phyloP scores from a whole-genome alignment of 768 basidiomycete genomes.

The Mycena alexandri region DNA sequence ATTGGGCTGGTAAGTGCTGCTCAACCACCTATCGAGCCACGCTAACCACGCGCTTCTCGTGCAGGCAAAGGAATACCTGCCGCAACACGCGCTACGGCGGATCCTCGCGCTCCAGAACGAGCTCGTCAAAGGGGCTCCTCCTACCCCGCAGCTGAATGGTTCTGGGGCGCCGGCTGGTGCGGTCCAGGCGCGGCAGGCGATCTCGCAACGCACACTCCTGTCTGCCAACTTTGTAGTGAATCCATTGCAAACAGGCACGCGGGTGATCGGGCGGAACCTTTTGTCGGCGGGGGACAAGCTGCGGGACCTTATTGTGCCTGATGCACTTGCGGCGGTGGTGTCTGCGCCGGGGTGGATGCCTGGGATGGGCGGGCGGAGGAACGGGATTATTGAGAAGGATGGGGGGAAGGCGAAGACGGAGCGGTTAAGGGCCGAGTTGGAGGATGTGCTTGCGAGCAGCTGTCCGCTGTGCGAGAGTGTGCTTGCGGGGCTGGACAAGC shows the following conservation, averaged over 20 bases:
- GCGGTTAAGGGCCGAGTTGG: constrained; percentile 85
- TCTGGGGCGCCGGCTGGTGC: constrained; percentile 42
- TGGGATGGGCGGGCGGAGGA: constrained; percentile 68
- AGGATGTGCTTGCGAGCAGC: constrained; percentile 87
- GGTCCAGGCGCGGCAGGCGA: constrained; percentile 56
- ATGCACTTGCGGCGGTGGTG: constrained; percentile 89
- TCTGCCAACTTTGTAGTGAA: constrained; percentile 79
- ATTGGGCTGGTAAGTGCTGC: constrained; percentile 84
- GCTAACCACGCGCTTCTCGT: constrained; percentile 29
- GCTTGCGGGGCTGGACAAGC: constrained; percentile 85
- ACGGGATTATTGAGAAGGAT: constrained; percentile 59
- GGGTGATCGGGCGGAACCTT: constrained; percentile 81
- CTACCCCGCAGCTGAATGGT: constrained; percentile 48
- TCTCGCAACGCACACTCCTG: constrained; percentile 73
- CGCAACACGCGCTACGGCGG: constrained; percentile 83
- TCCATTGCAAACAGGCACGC: constrained; percentile 72
- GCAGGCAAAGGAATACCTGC: constrained; percentile 93
- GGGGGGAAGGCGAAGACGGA: constrained; percentile 76
- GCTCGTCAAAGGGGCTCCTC: constrained; percentile 69
- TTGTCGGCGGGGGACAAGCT: constrained; percentile 91
- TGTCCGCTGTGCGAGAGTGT: constrained; percentile 97
- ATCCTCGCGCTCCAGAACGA: constrained; percentile 90
- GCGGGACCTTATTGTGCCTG: constrained; percentile 93
- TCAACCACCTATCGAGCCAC: background rate
- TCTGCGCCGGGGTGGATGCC: constrained; percentile 85